Base-by-base conservation (phyloP, 805 yeast genomes). In the Monosporozyma siamensis region DNA sequence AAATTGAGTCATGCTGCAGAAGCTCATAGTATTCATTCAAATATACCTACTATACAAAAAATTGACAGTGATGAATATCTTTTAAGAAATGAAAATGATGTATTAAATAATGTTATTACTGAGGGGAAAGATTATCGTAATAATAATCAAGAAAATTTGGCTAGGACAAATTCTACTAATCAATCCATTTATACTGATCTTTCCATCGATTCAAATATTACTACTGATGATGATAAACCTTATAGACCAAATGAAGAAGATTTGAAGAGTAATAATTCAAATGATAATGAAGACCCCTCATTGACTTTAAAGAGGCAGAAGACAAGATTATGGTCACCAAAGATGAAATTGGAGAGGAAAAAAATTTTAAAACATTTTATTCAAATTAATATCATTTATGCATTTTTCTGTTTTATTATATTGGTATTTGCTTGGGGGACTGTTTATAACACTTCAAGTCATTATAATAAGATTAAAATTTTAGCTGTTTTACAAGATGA, bases 381-480 rank as follows among this genome's bases (percentile, higher is more conserved):
- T 12, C 17, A 34, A n/a, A 48, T 40, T 11, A 43, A 48, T 38
- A 10, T 51, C 2, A 23, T 54, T 6, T 40, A 63, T 6, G 50
- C 49, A 7, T 10, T 50, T 9, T 46, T 59, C 7, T 50, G 60
- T 22, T 44, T 48, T 15, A 34, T 49, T 2, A 53, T 56, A 6
- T 44, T 64, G 9, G 46, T 54, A 6, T 46, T 63, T 3, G 65
- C 58, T 43, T 63, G 68, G 66, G 70, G 70, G 17, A 58, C 68
- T 2, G 45, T 55, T 4, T 65, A 63, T 44, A 38, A 58, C 38
- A 52, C 65, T 40, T 10, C 38, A 1, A 46, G 47, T 6, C 45
- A 59, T 31, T 25, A 27, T 30, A 31, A 36, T 21, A 41, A 41
- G 17, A 34, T 41, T 14, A 34, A 41, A 11, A 21, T 27, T 9